phyloP scores from a whole-genome alignment of 768 basidiomycete species.

The Tricholomella constricta region DNA sequence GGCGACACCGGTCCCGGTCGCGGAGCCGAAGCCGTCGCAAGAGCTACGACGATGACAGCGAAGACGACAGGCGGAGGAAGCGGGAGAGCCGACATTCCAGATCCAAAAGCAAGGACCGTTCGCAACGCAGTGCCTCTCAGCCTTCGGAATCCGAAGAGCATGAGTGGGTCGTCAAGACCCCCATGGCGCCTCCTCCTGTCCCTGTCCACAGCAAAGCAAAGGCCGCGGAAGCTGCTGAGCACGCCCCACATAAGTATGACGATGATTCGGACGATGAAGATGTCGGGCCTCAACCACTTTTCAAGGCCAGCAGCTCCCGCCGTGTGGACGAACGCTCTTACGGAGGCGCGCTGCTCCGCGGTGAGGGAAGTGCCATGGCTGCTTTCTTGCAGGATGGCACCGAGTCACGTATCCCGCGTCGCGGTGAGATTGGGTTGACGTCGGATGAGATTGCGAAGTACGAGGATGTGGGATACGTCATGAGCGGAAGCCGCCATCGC shows the following conservation, averaged over 20 bases:
- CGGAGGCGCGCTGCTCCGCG: conserved; percentile 86
- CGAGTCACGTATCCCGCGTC: conserved; percentile 88
- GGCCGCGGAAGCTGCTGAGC: conserved; percentile 16
- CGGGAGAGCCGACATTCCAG: conserved; percentile 23
- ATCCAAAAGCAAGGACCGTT: conserved; percentile 24
- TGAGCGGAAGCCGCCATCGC: conserved; percentile 93
- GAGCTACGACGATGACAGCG: conserved; percentile 37
- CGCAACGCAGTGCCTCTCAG: conserved; percentile 32
- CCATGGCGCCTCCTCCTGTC: conserved; percentile 25
- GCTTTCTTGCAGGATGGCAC: conserved; percentile 89
- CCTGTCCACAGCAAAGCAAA: conserved; percentile 13
- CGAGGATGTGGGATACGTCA: conserved; percentile 93
- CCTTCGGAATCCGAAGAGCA: conserved; percentile 35
- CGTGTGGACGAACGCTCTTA: conserved; percentile 83
- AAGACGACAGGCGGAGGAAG: conserved; percentile 40
- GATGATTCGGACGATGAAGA: conserved; percentile 53
- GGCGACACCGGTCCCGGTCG: conserved; percentile 36
- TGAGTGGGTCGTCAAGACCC: conserved; percentile 69
- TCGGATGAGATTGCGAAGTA: conserved; percentile 85
- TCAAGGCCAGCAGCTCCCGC: conserved; percentile 38
- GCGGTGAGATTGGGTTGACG: conserved; percentile 96
- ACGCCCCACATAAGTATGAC: conserved; percentile 23
- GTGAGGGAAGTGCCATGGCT: conserved; percentile 98
- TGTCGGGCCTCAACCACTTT: conserved; percentile 77
- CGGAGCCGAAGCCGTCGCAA: conserved; percentile 34